Conservation (phyloP, 495 filamentous ascomycete species). For the Talaromyces proteolyticus region DNA sequence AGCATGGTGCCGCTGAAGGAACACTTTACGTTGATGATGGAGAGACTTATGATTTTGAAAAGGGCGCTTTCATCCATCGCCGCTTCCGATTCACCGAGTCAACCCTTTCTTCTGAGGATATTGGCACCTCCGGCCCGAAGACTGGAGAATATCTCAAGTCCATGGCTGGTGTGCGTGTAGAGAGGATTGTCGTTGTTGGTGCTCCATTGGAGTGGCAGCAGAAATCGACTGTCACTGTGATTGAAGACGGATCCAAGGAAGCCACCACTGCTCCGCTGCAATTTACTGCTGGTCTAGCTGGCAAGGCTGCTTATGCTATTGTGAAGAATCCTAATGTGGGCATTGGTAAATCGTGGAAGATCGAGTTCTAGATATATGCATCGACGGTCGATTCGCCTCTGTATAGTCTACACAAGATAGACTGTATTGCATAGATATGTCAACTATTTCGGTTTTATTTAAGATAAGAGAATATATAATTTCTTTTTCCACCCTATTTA, state of each 20-base stretch:
- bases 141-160: slow-evolving; percentile 67
- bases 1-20: slow-evolving; percentile 68
- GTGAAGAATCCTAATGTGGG: slow-evolving; percentile 71
- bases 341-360: slow-evolving; percentile 78
- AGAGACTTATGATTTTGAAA: slow-evolving; percentile 81
- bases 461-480: no score
- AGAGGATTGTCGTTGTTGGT: slow-evolving; percentile 76
- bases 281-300: slow-evolving; percentile 51
- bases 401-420: no score
- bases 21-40: slow-evolving; percentile 90
- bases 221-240: slow-evolving; percentile 61
- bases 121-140: slow-evolving; percentile 49
- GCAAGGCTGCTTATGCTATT: slow-evolving; percentile 71
- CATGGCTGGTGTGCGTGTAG: slow-evolving; percentile 71
- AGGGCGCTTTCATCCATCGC: slow-evolving; percentile 81
- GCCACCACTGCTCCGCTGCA: slow-evolving; percentile 48
- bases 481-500: no score
- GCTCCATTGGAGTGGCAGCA: slow-evolving; percentile 66
- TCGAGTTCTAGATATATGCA: slow-evolving; percentile 50
- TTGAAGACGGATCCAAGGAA: slow-evolving; percentile 59
- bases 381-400: background rate
- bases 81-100: slow-evolving; percentile 58
- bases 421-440: no score
- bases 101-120: slow-evolving; percentile 43
- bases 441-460: no score